Evolutionary conservation across 768 basidiomycete species (phyloP), one percentile per base, ranked within the genome.

Genomic region (Leucosporidium creatinivorum): DNA sequence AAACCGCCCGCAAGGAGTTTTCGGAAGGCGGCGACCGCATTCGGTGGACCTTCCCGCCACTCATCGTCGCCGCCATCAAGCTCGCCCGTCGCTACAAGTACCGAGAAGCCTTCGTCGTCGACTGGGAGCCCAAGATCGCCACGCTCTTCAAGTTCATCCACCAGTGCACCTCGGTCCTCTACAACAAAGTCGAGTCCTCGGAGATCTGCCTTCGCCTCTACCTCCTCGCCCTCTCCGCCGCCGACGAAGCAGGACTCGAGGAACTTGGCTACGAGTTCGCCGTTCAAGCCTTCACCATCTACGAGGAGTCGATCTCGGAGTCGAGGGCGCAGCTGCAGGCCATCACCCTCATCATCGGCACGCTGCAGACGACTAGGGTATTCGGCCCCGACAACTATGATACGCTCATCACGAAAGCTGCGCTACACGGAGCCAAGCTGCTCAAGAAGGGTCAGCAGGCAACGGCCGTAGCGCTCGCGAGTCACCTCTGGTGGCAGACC

Each of bases 401-500:
- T 75, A 98, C 94, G 3, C 80, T 99, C 69, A 92, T 97, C 75
- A 98, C 96, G 31, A 98, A 99, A 79, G 96, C 94, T n/a, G 94
- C 94, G 9, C 80, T 98, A 71, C 96, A 99, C 77, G 93, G 91
- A 7, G 89, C 93, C 36, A 94, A 94, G 79, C 79, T 98, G 70
- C 78, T 99, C 78, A 99, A 99, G 84, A 98, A 99, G 83, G 91
- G 91, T 18, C 94, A 97, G 78, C 96, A 98, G 79, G 89, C 93
- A 18, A 90, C 87, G 13, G 96, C 94, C 7, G 96, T 98, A 26
- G 86, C 89, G 58, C 82, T 92, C 36, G 96, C 96, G 12, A 96
- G 93, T 77, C 96, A 99, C 79, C 80, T 99, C 73, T 99, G 94
- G 94, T 99, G 93, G 93, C 96, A 98, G 77, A 88, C 88, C 69